Evolutionary conservation across 2,329 filamentous ascomycete genomes (phyloP).

Genomic region (Epichloe sylvatica): DNA sequence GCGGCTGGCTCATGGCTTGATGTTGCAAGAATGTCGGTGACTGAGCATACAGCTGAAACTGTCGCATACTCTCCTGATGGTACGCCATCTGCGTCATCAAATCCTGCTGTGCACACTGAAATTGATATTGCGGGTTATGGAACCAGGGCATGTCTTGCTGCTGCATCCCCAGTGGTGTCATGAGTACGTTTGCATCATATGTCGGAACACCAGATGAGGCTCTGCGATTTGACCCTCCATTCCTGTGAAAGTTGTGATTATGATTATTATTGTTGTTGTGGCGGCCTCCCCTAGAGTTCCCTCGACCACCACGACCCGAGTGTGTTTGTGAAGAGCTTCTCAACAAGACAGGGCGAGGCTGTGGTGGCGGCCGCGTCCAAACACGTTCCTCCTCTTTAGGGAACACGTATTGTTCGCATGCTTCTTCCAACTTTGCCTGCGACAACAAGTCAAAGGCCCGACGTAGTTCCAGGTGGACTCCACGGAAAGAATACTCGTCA

Average conservation of each 20-base stretch:
- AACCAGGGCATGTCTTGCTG: slow-evolving; percentile 38
- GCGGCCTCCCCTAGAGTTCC: slow-evolving; percentile 34
- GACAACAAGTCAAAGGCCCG: slow-evolving; percentile 75
- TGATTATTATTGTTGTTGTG: slow-evolving; percentile 27
- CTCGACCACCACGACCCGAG: slow-evolving; percentile 33
- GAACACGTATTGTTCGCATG: slow-evolving; percentile 77
- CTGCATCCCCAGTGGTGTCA: slow-evolving; percentile 28
- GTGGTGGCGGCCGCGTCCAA: slow-evolving; percentile 42
- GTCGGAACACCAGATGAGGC: slow-evolving; percentile 37
- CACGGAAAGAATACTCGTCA: slow-evolving; percentile 85
- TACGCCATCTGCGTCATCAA: slow-evolving; percentile 29
- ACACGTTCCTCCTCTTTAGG: slow-evolving; percentile 65
- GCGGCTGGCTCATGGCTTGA: slow-evolving; percentile 21
- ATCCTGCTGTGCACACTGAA: slow-evolving; percentile 27
- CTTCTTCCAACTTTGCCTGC: slow-evolving; percentile 64
- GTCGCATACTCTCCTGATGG: slow-evolving; percentile 21
- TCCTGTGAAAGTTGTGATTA: slow-evolving; percentile 21
- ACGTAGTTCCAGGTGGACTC: slow-evolving; percentile 78
- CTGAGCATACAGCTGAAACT: slow-evolving; percentile 23
- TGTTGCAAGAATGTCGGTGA: slow-evolving; percentile 22
- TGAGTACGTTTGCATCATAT: slow-evolving; percentile 37
- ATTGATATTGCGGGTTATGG: slow-evolving; percentile 27
- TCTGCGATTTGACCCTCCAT: slow-evolving; percentile 30
- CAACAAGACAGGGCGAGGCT: slow-evolving; percentile 41
- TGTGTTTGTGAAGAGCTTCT: slow-evolving; percentile 49